Evolutionary conservation across 2,329 filamentous ascomycete species (phyloP), one percentile per base, ranked within the genome.

Genomic region (Aspergillus bombycis): DNA sequence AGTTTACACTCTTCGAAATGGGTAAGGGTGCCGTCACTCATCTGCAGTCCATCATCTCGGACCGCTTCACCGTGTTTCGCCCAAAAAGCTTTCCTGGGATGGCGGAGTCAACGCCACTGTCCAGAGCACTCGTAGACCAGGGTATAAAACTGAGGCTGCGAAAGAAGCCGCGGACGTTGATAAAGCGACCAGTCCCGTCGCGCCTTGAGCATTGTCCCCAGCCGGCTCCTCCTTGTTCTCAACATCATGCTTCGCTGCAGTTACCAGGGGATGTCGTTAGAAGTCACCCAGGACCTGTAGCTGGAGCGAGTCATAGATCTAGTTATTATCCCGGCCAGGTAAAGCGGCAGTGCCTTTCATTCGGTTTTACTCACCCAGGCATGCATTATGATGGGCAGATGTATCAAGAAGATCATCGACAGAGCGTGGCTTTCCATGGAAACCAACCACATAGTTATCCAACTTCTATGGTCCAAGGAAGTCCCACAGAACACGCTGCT

Each of bases 121-220:
- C 93, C 0, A 86, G 91, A 58, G 88, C 90, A 0, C 94, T 97
- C 76, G 91, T 91, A 67, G 93, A 96, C 70, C 93, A 96, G 75
- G 93, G 93, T 9, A 91, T 96, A 14, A 89, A 92, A 58, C 81
- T 97, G 36, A 86, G 93, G 58, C 84, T 96, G 52, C 88, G 93
- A 60, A 96, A 96, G 75, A 93, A 96, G 76, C 90, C 91, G 48
- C 85, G 91, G 61, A 85, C 85, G 21, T 66, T 78, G 61, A 71
- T 80, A 67, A 80, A 80, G 75, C 77, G 78, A 45, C 63, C 72
- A 52, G 65, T 71, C 41, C 72, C 75, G 55, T 71, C 74, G 56
- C 76, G 74, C 61, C 71, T 75, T 34, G 76, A 80, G 50, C 78
- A 80, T 12, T 80, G 72, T 62, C 68, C 75, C 21, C 73, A 74